Base-by-base conservation (phyloP, 2,329 filamentous ascomycete genomes). In the Aspergillus melleus region DNA sequence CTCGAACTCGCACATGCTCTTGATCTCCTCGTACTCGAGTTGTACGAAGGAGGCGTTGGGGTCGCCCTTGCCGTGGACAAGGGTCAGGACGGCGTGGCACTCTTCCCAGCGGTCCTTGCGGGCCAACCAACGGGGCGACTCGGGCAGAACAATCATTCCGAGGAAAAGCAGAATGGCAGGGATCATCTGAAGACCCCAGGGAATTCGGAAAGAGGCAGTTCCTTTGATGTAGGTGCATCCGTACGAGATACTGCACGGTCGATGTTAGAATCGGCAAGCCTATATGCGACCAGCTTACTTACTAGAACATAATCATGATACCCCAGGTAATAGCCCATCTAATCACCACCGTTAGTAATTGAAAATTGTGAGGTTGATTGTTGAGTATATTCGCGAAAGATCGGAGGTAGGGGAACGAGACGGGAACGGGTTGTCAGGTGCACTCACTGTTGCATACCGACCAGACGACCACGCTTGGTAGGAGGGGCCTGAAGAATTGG, bases 1-100 rank as follows among this genome's bases (percentile, higher is more conserved):
- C 75, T 95, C 90, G 63, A 93, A 90, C 55, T 90, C 88, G 65
- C 89, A 84, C 74, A 87, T 88, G 49, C 88, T 84, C 66, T 86
- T 84, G 52, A 95, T 93, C 65, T 93, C 90, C n/a, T 85, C 78
- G 69, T 89, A 78, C 73, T 95, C 91, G 47, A 79, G 83, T 10
- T 76, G 77, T 6, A 94, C 90, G 61, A 90, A 89, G 0, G 86
- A 83, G 20, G 84, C 83, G 67, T 86, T 80, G 0, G 79, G 78
- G 63, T 92, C 84, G 1, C 89, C 89, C 51, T 88, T 81, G 20
- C 84, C 86, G 66, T 90, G 88, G 0, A 90, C 79, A 44, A 84
- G 70, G 6, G 77, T 78, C 59, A 88, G 73, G 36, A 87, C 79
- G 1, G 74, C 74, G 57, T 77, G 77, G 50, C 72, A 74, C 12